Evolutionary conservation across 306 rosid species (phyloP).

Genomic region (Acacia crassicarpa): DNA sequence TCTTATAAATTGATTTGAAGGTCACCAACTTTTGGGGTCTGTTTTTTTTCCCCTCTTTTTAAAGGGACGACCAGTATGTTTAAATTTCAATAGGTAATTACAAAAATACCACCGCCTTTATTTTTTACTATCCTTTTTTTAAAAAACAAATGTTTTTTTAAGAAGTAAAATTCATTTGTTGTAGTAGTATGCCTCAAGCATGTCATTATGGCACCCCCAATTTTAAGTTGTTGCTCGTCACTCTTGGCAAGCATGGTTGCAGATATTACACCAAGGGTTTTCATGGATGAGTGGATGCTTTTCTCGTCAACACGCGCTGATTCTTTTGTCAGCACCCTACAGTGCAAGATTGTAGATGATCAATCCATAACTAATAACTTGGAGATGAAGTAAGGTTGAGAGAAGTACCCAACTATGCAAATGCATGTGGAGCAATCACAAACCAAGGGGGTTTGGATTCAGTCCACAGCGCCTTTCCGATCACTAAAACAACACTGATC

Average conservation of each 20-base stretch:
- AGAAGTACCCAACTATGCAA: slow-evolving; percentile 60
- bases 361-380: slow-evolving; percentile 28
- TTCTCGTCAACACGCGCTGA: slow-evolving; percentile 74
- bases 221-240: slow-evolving; percentile 86
- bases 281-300: slow-evolving; percentile 71
- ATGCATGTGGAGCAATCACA: slow-evolving; percentile 93
- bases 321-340: slow-evolving; percentile 78
- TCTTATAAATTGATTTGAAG: too few species aligned
- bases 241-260: slow-evolving; percentile 78
- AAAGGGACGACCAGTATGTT: too few species aligned
- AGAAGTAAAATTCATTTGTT: too few species aligned
- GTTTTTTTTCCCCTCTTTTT: too few species aligned
- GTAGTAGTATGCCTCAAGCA: slow-evolving; percentile 64
- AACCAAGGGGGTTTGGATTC: too few species aligned
- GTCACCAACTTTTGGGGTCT: too few species aligned
- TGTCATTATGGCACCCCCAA: slow-evolving; percentile 79
- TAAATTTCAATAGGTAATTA: too few species aligned
- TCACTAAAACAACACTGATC: too few species aligned
- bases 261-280: slow-evolving; percentile 88
- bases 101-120: too few species aligned
- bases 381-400: slow-evolving; percentile 71
- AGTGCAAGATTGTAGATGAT: slow-evolving; percentile 78
- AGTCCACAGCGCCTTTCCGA: too few species aligned
- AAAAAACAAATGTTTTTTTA: too few species aligned
- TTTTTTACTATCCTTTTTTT: too few species aligned